Evolutionary conservation across 305 asterid genomes (phyloP).

Genomic region (Solanum hybrid): DNA sequence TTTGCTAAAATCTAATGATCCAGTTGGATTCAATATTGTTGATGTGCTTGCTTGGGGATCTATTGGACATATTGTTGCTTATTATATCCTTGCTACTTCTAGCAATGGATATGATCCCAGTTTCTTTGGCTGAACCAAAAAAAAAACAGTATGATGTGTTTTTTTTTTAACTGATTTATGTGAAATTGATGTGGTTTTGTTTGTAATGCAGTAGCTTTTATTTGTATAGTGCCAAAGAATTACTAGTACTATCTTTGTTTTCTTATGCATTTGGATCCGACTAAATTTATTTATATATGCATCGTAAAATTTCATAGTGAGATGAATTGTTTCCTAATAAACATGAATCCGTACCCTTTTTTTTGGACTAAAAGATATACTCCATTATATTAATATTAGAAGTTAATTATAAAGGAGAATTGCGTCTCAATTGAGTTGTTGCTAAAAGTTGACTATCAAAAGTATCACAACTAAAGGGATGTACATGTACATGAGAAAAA

Average conservation of each 20-base stretch:
- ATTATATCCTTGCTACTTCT: conserved; percentile 78
- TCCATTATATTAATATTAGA: no score
- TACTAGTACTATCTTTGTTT: not conserved
- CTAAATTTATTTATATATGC: no score
- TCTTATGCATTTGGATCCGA: no score
- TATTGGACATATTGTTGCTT: conserved; percentile 88
- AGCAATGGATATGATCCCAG: conserved; percentile 90
- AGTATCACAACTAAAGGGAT: no score
- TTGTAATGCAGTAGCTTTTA: not conserved
- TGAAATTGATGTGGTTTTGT: not conserved
- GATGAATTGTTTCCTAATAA: no score
- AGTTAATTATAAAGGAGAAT: no score
- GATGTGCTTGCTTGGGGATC: conserved; percentile 97
- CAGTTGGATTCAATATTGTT: conserved; percentile 85
- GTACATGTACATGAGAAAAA: no score
- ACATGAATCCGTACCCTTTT: no score
- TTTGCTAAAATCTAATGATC: conserved; percentile 79
- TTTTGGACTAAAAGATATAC: no score
- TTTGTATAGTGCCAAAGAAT: not conserved
- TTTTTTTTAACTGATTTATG: not conserved
- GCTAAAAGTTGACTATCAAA: no score
- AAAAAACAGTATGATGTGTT: not conserved
- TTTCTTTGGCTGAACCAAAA: conserved; percentile 36
- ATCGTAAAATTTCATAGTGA: no score
- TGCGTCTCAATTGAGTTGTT: no score